Evolutionary conservation across 1,139 yeast species (phyloP), one percentile per base, ranked within the genome.

Genomic region (Diutina pseudorugosa): DNA sequence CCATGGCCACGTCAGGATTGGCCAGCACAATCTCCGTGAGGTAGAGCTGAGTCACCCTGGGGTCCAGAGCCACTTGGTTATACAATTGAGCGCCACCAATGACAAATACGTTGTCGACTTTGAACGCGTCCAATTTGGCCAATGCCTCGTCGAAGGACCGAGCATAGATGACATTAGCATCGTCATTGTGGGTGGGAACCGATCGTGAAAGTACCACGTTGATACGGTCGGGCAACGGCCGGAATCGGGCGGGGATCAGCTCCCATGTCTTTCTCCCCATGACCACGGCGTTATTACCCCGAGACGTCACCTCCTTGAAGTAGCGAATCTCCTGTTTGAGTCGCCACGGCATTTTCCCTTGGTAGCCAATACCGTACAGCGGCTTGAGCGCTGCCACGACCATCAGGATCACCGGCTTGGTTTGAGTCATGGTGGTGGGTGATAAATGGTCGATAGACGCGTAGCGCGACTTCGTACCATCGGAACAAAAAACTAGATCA

Each of bases 211-310:
- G 68, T 0, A 93, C 80, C 11, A 91, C 80, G 64, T 94, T 94
- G 49, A 82, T 57, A 54, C 99, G 75, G 52, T 75, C 79, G 2
- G 85, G 83, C 51, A 93, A 73, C 0, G 99, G 99, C 57, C 96
- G 73, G 68, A 89, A 93, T 63, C 76, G 82, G 1, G 67, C 56
- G 0, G 98, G 98, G 50, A 93, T 90, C 8, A 96, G 87, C 42
- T 90, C 94, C 96, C 98, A 93, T 1, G 98, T 93, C 62, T 83
- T 85, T 54, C 97, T 76, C 5, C 99, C 99, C 99, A 94, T 93
- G 9, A 94, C 75, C 14, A 94, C 98, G 0, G 90, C 95, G 60
- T 91, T 88, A 53, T 68, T 64, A 3, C 44, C 51, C 7, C 16
- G 44, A 3, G 82, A 69, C 0, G 98, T 93, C 18, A 87, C 85